phyloP scores from a whole-genome alignment of 176 grass and related monocot genomes.

The Alloteropsis semialata region DNA sequence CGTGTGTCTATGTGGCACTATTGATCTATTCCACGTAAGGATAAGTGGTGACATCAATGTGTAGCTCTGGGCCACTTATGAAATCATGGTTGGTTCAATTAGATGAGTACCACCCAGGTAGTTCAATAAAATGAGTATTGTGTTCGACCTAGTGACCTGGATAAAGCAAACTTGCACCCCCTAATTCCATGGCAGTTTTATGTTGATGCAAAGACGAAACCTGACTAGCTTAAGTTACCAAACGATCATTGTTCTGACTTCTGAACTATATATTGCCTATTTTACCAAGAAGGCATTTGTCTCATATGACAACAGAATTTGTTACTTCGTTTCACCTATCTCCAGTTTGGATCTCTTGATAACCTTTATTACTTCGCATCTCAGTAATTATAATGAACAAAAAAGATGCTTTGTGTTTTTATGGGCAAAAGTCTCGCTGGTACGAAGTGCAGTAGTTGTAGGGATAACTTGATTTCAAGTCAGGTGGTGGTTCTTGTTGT shows the following conservation, averaged over 20 bases:
- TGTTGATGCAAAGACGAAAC: background rate
- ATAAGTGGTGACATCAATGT: background rate
- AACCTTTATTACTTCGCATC: background rate
- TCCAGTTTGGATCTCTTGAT: too few species aligned
- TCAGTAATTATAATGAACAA: too few species aligned
- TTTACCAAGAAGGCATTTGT: background rate
- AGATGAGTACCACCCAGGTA: background rate
- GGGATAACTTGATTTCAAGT: background rate
- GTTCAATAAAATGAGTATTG: background rate
- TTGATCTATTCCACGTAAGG: background rate
- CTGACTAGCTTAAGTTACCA: background rate
- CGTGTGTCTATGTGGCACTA: background rate
- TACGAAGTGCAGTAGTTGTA: background rate
- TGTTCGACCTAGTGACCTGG: too few species aligned
- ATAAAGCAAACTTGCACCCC: background rate
- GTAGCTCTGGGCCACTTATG: background rate
- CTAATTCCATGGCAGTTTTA: background rate
- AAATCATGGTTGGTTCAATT: too few species aligned
- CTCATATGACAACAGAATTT: background rate
- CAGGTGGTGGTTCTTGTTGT: background rate
- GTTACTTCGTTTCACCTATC: background rate
- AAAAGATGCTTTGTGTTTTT: background rate
- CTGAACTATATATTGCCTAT: background rate
- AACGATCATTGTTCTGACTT: background rate
- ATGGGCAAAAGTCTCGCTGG: background rate